A percentile compares a stretch with the other conserved stretches of the same genome.
These are phyloP conservation scores for Pulveroboletus sp. DNA, from an alignment of 768 basidiomycete species.

Conservation along the genomic window DNA sequence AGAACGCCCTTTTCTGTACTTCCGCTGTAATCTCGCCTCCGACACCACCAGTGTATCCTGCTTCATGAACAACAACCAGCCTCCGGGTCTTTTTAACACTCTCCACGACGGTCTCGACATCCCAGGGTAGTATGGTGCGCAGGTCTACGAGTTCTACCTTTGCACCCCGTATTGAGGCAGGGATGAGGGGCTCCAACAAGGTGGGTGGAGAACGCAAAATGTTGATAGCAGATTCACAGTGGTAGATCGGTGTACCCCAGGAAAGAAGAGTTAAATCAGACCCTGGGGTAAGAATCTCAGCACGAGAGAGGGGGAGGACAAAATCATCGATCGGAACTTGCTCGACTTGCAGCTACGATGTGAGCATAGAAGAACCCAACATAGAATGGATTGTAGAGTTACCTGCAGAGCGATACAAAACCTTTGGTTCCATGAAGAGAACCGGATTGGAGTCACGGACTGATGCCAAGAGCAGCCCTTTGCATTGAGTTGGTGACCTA, in stretches of 20 bases:
- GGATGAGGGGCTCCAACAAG: conserved; percentile 59
- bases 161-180: conserved; percentile 57
- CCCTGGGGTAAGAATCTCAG: conserved; percentile 71
- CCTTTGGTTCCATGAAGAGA: conserved; percentile 93
- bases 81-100: conserved; percentile 84
- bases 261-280: conserved; percentile 85
- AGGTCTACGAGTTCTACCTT: conserved; percentile 88
- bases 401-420: conserved; percentile 89
- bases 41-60: conserved; percentile 80
- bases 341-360: conserved; percentile 50
- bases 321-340: conserved; percentile 91
- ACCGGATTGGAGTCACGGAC: conserved; percentile 93
- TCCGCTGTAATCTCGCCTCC: conserved; percentile 91
- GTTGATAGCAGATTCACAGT: conserved; percentile 79
- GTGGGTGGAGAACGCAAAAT: conserved; percentile 65
- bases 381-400: background rate
- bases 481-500: conserved; percentile 92
- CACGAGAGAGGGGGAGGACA: conserved; percentile 74
- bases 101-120: conserved; percentile 71
- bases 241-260: conserved; percentile 92
- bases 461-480: conserved; percentile 79
- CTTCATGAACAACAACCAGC: conserved; percentile 89
- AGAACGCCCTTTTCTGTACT: conserved; percentile 82
- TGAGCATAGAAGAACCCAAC: conserved; percentile 1
- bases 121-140: conserved; percentile 87